phyloP scores from a whole-genome alignment of 768 basidiomycete genomes.

The Leccinum imitatum region DNA sequence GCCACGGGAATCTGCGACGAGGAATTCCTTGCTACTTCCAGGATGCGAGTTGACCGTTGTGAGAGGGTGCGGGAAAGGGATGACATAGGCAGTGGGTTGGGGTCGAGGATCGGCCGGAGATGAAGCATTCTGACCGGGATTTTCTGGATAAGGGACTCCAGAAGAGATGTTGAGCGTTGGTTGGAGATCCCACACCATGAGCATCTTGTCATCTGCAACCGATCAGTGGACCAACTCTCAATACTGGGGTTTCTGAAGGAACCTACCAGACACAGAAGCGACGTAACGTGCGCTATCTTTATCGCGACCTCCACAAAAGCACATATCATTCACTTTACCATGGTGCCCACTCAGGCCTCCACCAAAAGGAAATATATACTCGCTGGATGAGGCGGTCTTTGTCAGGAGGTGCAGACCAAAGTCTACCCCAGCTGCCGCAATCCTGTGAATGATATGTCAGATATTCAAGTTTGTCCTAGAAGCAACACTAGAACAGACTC shows the following conservation, averaged over 20 bases:
- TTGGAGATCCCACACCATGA: conserved; percentile 85
- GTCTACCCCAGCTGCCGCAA: conserved; percentile 66
- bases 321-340: conserved; percentile 73
- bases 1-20: conserved; percentile 74
- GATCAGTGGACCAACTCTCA: conserved; percentile 1
- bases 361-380: conserved; percentile 68
- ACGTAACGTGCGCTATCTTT: conserved; percentile 71
- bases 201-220: conserved; percentile 70
- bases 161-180: conserved; percentile 51
- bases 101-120: conserved; percentile 40
- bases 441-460: conserved; percentile 40
- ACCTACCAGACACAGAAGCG: conserved; percentile 74
- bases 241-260: not conserved
- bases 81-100: conserved; percentile 77
- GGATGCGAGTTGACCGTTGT: conserved; percentile 69
- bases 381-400: conserved; percentile 46
- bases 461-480: conserved; percentile 3
- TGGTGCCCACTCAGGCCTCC: conserved; percentile 83
- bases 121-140: conserved; percentile 30
- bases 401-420: conserved; percentile 71
- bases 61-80: conserved; percentile 72
- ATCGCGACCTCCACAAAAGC: conserved; percentile 74
- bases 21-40: conserved; percentile 71
- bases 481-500: conserved; percentile 49
- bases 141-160: conserved; percentile 32